A percentile compares a stretch with the other conserved stretches of the same genome.
Conservation (phyloP, 2,329 filamentous ascomycete genomes). For the Ophiostoma montium region DNA sequence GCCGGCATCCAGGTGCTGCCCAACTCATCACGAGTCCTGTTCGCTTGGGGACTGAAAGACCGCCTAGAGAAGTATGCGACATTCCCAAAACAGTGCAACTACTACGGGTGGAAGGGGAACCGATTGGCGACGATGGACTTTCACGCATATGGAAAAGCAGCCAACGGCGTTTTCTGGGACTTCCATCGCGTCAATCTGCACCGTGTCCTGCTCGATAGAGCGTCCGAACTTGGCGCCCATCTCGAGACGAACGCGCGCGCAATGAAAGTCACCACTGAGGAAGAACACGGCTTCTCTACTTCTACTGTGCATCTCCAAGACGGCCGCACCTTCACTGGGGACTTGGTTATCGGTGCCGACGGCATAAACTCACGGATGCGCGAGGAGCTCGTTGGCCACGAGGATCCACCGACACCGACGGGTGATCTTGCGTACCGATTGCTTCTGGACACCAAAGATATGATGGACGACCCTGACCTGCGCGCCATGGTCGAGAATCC, state of each 20-base stretch:
- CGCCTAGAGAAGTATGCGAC: conserved; percentile 7
- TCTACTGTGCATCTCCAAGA: conserved; percentile 15
- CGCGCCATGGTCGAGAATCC: conserved; percentile 17
- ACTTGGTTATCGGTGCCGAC: conserved; percentile 26
- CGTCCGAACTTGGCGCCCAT: conserved; percentile 16
- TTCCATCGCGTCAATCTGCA: conserved; percentile 22
- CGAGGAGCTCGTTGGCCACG: conserved; percentile 7
- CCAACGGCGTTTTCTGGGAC: conserved; percentile 22
- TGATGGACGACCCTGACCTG: conserved; percentile 19
- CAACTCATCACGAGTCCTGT: conserved; percentile 19
- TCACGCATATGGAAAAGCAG: conserved; percentile 1
- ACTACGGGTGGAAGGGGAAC: conserved; percentile 12
- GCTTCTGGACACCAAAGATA: conserved; percentile 17
- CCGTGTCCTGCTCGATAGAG: conserved; percentile 17
- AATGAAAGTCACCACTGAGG: conserved; percentile 13
- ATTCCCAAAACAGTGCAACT: conserved; percentile 8
- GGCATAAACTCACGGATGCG: conserved; percentile 21
- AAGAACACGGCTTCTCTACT: conserved; percentile 10
- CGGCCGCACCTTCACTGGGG: conserved; percentile 19
- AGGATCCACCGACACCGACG: conserved; percentile 17
- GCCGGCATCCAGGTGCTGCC: conserved; percentile 17
- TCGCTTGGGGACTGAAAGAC: conserved; percentile 17
- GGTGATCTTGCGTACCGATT: conserved; percentile 24
- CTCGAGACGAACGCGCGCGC: conserved; percentile 17
- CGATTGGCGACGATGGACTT: conserved; percentile 9